phyloP scores from a whole-genome alignment of 2,329 filamentous ascomycete species.

The Alternaria sp. region DNA sequence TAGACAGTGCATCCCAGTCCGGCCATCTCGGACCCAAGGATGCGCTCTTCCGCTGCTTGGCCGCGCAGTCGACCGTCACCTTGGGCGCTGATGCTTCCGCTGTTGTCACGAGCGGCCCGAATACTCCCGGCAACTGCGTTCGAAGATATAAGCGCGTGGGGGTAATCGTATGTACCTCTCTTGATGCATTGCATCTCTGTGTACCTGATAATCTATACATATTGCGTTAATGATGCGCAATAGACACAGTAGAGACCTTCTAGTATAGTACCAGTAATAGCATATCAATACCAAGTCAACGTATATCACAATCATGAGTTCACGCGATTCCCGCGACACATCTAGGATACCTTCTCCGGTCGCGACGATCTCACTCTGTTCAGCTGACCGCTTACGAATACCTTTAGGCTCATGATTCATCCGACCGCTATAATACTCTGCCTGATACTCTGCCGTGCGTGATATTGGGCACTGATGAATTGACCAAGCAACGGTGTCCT shows the following conservation, averaged over 20 bases:
- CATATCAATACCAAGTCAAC: neutral
- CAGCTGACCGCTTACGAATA: conserved; percentile 3
- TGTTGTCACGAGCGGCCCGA: conserved; percentile 6
- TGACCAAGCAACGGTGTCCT: neutral
- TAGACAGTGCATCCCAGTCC: conserved; percentile 55
- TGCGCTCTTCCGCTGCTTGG: conserved; percentile 41
- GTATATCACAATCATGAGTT: neutral
- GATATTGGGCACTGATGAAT: conserved; percentile 1
- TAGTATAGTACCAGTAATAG: neutral
- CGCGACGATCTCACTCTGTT: neutral
- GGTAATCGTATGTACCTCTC: neutral
- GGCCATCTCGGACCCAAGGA: conserved; percentile 56
- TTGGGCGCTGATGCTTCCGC: conserved; percentile 11
- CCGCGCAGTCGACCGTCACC: neutral
- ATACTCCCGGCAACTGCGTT: conserved; percentile 1
- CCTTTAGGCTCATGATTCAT: neutral
- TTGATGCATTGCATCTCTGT: neutral
- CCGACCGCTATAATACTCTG: neutral
- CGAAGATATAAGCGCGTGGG: conserved; percentile 1
- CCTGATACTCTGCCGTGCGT: neutral
- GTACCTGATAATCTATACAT: neutral
- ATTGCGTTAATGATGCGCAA: neutral
- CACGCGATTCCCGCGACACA: neutral
- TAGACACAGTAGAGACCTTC: neutral
- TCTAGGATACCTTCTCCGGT: neutral